Evolutionary conservation across 805 yeast species (phyloP).

Genomic region (Wickerhamiella hasegawae): DNA sequence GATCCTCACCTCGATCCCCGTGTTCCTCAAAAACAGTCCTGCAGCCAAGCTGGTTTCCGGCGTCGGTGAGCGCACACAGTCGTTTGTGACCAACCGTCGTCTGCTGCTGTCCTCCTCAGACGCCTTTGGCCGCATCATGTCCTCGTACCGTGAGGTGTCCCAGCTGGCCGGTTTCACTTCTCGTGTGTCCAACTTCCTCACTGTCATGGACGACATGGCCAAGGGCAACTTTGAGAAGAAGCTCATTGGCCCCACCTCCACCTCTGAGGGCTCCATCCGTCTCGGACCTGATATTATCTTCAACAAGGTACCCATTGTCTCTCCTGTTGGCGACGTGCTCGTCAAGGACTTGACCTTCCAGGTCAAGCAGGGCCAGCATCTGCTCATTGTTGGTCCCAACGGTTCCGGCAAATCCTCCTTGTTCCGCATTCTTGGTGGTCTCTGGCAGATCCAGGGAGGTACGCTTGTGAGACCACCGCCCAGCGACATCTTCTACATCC

Average conservation of each 20-base stretch:
- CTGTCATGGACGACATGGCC: conserved; percentile 38
- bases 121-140: conserved; percentile 74
- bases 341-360: conserved; percentile 52
- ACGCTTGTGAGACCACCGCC: conserved; percentile 46
- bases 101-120: conserved; percentile 71
- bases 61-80: conserved; percentile 10
- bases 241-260: conserved; percentile 8
- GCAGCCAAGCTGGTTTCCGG: conserved; percentile 5
- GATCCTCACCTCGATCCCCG: conserved; percentile 74
- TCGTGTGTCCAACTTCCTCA: conserved; percentile 56
- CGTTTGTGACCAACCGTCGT: conserved; percentile 73
- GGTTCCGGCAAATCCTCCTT: conserved; percentile 93
- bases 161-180: conserved; percentile 71
- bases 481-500: conserved; percentile 67
- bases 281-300: conserved; percentile 47
- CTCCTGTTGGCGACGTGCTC: conserved; percentile 69
- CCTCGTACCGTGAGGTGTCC: conserved; percentile 68
- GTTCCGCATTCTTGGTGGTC: conserved; percentile 78
- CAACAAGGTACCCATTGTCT: conserved; percentile 59
- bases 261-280: conserved; percentile 11
- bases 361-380: conserved; percentile 66
- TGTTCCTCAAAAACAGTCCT: conserved; percentile 41
- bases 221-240: conserved; percentile 21
- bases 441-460: conserved; percentile 67
- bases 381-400: conserved; percentile 85